These are phyloP conservation scores for Bacterosira constricta DNA, from an alignment of 108 stramenopile genomes.

Conservation along the genomic window DNA sequence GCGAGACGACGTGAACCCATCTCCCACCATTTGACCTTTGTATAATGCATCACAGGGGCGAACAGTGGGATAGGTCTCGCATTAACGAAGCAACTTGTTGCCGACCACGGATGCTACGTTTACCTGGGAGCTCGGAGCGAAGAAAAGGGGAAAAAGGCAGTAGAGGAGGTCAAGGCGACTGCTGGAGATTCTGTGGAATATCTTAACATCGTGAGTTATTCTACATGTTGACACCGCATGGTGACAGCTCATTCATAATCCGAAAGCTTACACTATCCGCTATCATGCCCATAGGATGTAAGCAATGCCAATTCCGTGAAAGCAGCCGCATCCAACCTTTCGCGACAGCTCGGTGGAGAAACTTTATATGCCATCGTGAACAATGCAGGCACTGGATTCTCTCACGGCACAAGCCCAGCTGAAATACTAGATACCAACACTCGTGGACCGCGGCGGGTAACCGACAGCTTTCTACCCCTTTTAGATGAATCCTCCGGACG, in stretches of 20 bases:
- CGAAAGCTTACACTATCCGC: no score
- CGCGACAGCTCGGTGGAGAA: conserved; percentile 21
- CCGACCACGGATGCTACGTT: conserved; percentile 60
- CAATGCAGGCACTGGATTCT: conserved; percentile 68
- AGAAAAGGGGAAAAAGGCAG: conserved; percentile 50
- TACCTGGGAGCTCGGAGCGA: conserved; percentile 53
- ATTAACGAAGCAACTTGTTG: conserved; percentile 56
- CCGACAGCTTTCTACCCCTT: conserved; percentile 50
- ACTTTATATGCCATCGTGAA: conserved; percentile 66
- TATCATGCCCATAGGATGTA: no score
- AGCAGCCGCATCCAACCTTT: conserved; percentile 49
- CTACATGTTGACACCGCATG: no score
- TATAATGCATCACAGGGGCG: conserved; percentile 62
- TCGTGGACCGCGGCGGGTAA: conserved; percentile 62
- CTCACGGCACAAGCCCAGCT: conserved; percentile 22
- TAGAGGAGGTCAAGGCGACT: conserved; percentile 45
- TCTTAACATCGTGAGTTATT: conserved; percentile 41
- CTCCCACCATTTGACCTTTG: no score
- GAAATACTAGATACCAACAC: conserved; percentile 63
- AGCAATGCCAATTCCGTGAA: conserved; percentile 46
- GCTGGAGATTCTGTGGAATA: conserved; percentile 60
- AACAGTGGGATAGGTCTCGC: conserved; percentile 67
- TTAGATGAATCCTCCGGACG: conserved; percentile 47
- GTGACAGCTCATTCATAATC: no score
- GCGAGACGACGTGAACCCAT: no score